Base-by-base conservation (phyloP, 2,329 filamentous ascomycete genomes). In the Leptographium procerum region DNA sequence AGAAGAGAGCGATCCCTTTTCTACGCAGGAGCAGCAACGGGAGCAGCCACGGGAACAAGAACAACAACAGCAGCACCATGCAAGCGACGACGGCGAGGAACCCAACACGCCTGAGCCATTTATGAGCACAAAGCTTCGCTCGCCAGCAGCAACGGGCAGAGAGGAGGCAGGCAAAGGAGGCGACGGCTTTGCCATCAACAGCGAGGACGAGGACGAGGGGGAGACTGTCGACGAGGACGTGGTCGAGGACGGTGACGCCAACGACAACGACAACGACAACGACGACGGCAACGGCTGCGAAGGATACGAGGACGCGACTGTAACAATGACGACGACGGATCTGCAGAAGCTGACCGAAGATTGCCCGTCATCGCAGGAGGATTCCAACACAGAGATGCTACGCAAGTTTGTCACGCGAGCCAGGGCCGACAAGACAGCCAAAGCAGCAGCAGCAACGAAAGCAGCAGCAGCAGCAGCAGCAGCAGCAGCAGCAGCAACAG, bases 381-480 rank as follows among this genome's bases (percentile, higher is more conserved):
- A 71, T 52, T 70, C 69, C 1, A 69, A 72, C 36, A 67, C 67
- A 1, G 69, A 69, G 29, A 65, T 71, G 65, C 64, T 72, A 22
- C 65, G 67, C 31, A 67, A 66, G 50, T 72, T 72, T 60, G 65
- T 73, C 33, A 69, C 66, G 29, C 69, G 70, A 16, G 67, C 69
- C 19, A 63, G 65, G 56, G 70, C 69, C 1, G 67, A 67, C 58
- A 71, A 69, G 62, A 68, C 61, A 55, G 69, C 69, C 28, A 68
- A 68, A 56, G 68, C 68, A 1, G 61, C 63, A 8, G 67, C 67
- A 0, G 66, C 65, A 1, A 66, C 65, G 1, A 65, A 63, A 7
- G 63, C 52, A 0, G 56, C 56, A 1, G 16, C 43, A 1, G 16
- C 40, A 5, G 29, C 57, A 10, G 51, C 14, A 2, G 28, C 56